Conservation (phyloP, 129 eudicot species). For the Lonicera japonica region DNA sequence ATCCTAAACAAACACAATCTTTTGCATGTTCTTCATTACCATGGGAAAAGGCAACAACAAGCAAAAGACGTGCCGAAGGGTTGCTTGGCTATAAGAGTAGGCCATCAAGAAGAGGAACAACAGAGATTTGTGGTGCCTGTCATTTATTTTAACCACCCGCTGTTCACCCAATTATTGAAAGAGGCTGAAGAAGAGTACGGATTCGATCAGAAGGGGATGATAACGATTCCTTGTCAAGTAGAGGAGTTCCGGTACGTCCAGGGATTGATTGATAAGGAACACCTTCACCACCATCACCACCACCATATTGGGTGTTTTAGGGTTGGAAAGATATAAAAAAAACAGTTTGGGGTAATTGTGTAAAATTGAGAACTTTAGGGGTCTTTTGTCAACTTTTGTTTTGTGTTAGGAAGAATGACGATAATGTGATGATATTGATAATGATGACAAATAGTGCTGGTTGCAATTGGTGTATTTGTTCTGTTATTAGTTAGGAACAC, state of each 20-base stretch:
- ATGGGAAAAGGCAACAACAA: constrained; percentile 9
- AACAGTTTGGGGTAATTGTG: no score
- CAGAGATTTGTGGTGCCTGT: constrained; percentile 56
- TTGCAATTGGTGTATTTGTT: no score
- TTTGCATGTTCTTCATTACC: background rate
- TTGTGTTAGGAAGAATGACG: no score
- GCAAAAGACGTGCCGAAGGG: constrained; percentile 42
- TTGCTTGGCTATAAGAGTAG: constrained; percentile 56
- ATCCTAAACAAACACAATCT: background rate
- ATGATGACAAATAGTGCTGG: no score
- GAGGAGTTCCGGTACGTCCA: constrained; percentile 34
- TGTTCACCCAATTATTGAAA: constrained; percentile 47
- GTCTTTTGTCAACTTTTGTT: no score
- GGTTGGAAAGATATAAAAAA: constrained; percentile 17
- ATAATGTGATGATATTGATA: no score
- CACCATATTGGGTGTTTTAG: constrained; percentile 41
- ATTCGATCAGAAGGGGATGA: constrained; percentile 55
- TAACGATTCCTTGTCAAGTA: constrained; percentile 54
- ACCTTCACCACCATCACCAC: constrained; percentile 12
- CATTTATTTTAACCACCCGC: constrained; percentile 43
- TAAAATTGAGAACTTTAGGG: no score
- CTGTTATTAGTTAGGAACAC: no score
- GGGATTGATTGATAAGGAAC: constrained; percentile 27
- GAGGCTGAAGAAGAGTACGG: constrained; percentile 62
- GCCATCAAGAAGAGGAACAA: constrained; percentile 36